A percentile compares a stretch with the other conserved stretches of the same genome.
phyloP scores from a whole-genome alignment of 768 basidiomycete species.

The Hysterangium stoloniferum region DNA sequence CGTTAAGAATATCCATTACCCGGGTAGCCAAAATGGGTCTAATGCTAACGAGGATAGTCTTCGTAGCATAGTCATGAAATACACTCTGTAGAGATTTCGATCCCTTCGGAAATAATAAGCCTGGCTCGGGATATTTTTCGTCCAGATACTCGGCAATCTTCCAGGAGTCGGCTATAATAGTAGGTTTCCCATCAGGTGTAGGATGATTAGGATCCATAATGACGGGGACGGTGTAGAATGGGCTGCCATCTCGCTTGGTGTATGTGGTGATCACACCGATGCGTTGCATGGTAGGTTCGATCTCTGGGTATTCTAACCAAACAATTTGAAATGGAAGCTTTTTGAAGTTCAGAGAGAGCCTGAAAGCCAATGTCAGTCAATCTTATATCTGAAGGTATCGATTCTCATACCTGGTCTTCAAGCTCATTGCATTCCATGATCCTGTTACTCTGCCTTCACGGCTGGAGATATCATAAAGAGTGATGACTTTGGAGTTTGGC shows the following conservation, averaged over 20 bases:
- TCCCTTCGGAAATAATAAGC: too few relatives aligned
- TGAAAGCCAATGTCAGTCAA: slow-evolving; percentile 12
- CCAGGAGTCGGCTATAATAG: slow-evolving; percentile 33
- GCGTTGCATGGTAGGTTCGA: slow-evolving; percentile 11
- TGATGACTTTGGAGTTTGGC: not conserved
- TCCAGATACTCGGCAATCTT: too few relatives aligned
- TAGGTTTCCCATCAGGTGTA: slow-evolving; percentile 28
- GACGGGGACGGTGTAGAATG: slow-evolving; percentile 39
- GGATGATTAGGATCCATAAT: too few relatives aligned
- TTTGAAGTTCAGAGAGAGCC: slow-evolving; percentile 34
- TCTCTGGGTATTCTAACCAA: slow-evolving; percentile 16
- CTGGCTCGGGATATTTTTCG: too few relatives aligned
- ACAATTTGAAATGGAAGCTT: slow-evolving; percentile 31
- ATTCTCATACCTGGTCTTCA: not conserved
- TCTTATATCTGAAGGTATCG: too few relatives aligned
- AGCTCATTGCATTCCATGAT: not conserved
- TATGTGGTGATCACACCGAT: slow-evolving; percentile 14
- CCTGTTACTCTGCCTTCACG: not conserved
- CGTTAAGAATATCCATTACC: too few relatives aligned
- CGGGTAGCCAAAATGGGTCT: too few relatives aligned
- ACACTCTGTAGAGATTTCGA: slow-evolving; percentile 33
- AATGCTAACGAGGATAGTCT: slow-evolving; percentile 35
- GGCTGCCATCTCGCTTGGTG: slow-evolving; percentile 52
- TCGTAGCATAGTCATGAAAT: slow-evolving; percentile 22
- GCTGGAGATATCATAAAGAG: not conserved